Conservation (phyloP, 768 basidiomycete species). For the Suillus bovinus region DNA sequence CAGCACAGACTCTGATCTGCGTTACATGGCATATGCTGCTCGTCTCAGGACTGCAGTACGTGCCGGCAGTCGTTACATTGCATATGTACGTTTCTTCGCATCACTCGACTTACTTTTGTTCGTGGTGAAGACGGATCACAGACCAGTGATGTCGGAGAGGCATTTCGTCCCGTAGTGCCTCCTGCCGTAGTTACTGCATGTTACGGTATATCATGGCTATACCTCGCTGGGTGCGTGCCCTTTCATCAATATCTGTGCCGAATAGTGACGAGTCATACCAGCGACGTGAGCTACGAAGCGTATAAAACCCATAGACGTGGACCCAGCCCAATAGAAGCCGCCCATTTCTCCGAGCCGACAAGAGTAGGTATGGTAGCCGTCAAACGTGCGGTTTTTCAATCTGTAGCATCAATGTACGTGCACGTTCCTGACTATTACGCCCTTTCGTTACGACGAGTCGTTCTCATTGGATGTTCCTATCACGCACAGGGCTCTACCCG, state of each 20-base stretch:
- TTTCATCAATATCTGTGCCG: background rate
- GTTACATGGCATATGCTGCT: conserved; percentile 77
- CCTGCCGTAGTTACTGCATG: conserved; percentile 72
- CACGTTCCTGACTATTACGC: conserved; percentile 13
- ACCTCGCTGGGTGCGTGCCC: conserved; percentile 59
- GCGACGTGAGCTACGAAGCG: conserved; percentile 78
- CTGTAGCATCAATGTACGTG: conserved; percentile 76
- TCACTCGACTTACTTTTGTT: background rate
- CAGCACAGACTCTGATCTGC: conserved; percentile 65
- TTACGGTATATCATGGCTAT: conserved; percentile 82
- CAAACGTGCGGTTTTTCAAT: conserved; percentile 79
- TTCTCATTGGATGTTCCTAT: conserved; percentile 5
- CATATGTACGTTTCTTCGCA: conserved; percentile 54
- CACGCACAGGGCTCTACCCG: conserved; percentile 68
- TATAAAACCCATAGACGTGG: conserved; percentile 75
- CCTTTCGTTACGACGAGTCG: background rate
- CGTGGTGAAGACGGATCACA: conserved; percentile 32
- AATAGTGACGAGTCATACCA: conserved; percentile 16
- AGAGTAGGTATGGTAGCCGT: conserved; percentile 69
- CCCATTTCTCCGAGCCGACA: conserved; percentile 67
- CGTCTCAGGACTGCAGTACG: conserved; percentile 76
- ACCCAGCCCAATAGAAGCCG: conserved; percentile 65
- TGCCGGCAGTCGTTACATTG: conserved; percentile 69
- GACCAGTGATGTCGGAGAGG: conserved; percentile 84
- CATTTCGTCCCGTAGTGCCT: conserved; percentile 76